phyloP scores from a whole-genome alignment of 495 filamentous ascomycete genomes.

The Pseudomonodictys pantanalensis region DNA sequence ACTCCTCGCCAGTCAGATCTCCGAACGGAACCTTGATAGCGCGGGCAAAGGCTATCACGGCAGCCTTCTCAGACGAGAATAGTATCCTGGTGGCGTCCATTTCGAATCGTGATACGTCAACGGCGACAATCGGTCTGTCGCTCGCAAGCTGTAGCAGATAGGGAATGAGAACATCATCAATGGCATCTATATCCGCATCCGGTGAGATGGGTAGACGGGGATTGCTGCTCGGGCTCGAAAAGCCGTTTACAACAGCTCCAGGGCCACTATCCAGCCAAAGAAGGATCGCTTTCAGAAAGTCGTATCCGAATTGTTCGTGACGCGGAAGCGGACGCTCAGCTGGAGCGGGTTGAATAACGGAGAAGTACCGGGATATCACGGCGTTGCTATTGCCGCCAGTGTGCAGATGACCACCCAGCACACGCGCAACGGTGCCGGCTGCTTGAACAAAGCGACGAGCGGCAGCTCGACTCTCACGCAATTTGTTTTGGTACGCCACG shows the following conservation, averaged over 20 bases:
- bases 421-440: constrained; percentile 57
- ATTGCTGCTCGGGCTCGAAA: constrained; percentile 46
- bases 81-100: constrained; percentile 51
- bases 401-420: constrained; percentile 51
- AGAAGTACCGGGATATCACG: constrained; percentile 42
- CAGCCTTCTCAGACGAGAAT: constrained; percentile 55
- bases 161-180: constrained; percentile 57
- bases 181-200: constrained; percentile 49
- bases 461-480: constrained; percentile 57
- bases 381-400: constrained; percentile 37
- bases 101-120: constrained; percentile 61
- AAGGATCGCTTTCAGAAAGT: constrained; percentile 63
- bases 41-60: constrained; percentile 56
- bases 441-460: constrained; percentile 67
- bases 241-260: constrained; percentile 53
- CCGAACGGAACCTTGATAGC: constrained; percentile 53
- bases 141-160: constrained; percentile 54
- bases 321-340: constrained; percentile 47
- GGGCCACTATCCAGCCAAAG: constrained; percentile 61
- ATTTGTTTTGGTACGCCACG: constrained; percentile 54
- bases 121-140: constrained; percentile 51
- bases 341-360: constrained; percentile 48
- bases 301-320: constrained; percentile 55
- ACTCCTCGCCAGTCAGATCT: constrained; percentile 46
- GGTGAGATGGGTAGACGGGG: constrained; percentile 53